These are phyloP conservation scores for Saccharomycopsis microspora DNA, from an alignment of 805 yeast species.

Conservation along the genomic window DNA sequence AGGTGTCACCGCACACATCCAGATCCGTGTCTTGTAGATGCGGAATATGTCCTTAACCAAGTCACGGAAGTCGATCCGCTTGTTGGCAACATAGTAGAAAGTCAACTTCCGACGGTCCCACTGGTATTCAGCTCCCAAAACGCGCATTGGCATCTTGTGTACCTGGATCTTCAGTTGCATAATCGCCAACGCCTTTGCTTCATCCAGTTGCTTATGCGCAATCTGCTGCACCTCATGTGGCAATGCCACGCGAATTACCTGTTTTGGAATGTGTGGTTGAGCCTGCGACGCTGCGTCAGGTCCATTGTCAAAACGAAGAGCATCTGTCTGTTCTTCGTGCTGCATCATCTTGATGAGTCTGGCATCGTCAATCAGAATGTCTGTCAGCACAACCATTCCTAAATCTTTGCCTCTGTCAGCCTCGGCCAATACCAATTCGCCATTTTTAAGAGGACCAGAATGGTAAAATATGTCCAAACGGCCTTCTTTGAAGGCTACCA, in stretches of 20 bases:
- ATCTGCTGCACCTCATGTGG: slow-evolving; percentile 50
- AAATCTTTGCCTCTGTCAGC: slow-evolving; percentile 77
- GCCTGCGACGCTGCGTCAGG: slow-evolving; percentile 22
- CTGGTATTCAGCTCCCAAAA: slow-evolving; percentile 75
- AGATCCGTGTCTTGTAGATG: slow-evolving; percentile 68
- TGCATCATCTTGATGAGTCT: slow-evolving; percentile 53
- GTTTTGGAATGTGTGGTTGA: slow-evolving; percentile 55
- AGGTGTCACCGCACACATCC: slow-evolving; percentile 68
- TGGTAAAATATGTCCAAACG: slow-evolving; percentile 64
- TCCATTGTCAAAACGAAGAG: slow-evolving; percentile 29
- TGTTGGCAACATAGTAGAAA: slow-evolving; percentile 52
- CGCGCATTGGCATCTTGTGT: slow-evolving; percentile 39
- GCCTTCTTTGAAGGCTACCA: slow-evolving; percentile 71
- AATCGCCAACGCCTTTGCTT: slow-evolving; percentile 52
- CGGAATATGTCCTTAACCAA: slow-evolving; percentile 65
- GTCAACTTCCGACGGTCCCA: slow-evolving; percentile 77
- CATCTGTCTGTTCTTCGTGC: slow-evolving; percentile 61
- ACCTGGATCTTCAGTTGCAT: slow-evolving; percentile 48
- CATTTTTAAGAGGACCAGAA: slow-evolving; percentile 30
- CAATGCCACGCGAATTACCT: slow-evolving; percentile 52
- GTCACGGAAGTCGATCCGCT: slow-evolving; percentile 68
- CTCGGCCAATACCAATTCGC: slow-evolving; percentile 71
- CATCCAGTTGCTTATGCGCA: slow-evolving; percentile 50
- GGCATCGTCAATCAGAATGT: slow-evolving; percentile 55
- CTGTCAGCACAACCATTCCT: slow-evolving; percentile 50